Percentiles rank a stretch among this genome's conserved stretches.
phyloP scores from a whole-genome alignment of 2,329 filamentous ascomycete species.

The Trichoderma sp. region DNA sequence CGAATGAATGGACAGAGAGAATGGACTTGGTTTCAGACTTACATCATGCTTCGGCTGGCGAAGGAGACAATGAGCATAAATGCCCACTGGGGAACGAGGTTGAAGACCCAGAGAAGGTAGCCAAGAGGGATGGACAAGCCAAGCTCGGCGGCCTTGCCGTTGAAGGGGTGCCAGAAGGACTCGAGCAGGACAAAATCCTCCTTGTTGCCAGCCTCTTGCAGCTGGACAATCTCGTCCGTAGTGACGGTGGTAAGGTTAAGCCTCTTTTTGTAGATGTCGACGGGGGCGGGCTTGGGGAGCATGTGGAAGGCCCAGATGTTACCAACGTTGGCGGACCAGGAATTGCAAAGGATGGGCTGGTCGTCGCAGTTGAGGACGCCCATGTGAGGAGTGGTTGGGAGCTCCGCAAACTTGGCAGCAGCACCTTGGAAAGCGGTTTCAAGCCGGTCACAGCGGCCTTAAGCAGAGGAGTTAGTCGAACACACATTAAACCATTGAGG shows the following conservation, averaged over 20 bases:
- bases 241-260: conserved; percentile 70
- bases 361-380: conserved; percentile 71
- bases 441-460: conserved; percentile 62
- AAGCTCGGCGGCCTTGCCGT: conserved; percentile 62
- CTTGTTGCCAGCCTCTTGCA: conserved; percentile 52
- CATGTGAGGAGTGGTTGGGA: conserved; percentile 62
- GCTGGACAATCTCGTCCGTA: conserved; percentile 58
- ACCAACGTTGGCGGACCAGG: conserved; percentile 65
- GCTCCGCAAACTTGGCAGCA: conserved; percentile 59
- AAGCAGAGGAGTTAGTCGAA: conserved; percentile 23
- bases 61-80: conserved; percentile 76
- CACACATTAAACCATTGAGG: neutral
- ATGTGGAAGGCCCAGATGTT: conserved; percentile 66
- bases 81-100: conserved; percentile 68
- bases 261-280: conserved; percentile 62
- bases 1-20: neutral
- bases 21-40: conserved; percentile 37
- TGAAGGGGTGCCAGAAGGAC: conserved; percentile 73
- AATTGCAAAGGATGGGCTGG: conserved; percentile 71
- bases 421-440: conserved; percentile 67
- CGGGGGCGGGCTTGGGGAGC: conserved; percentile 60
- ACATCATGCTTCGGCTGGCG: conserved; percentile 73
- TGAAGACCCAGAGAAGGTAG: conserved; percentile 65
- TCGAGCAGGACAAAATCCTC: conserved; percentile 51
- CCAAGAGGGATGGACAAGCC: conserved; percentile 62